These are phyloP conservation scores for Setaria viridis DNA, from an alignment of 202 grass and related monocot species.

Conservation along the genomic window DNA sequence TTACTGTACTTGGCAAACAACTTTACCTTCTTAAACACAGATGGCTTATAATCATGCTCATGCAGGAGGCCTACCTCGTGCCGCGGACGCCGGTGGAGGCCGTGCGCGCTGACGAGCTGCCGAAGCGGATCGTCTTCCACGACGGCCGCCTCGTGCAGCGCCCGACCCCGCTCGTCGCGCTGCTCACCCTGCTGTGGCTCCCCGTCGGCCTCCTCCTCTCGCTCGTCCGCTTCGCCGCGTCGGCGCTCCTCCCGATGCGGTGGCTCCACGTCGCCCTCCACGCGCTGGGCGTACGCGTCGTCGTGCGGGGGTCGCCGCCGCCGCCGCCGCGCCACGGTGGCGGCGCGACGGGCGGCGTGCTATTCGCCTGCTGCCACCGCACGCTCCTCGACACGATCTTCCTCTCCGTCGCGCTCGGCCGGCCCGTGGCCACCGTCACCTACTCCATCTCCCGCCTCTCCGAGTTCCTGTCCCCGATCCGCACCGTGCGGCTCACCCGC, in stretches of 20 bases:
- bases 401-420: conserved; percentile 53
- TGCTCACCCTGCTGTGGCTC: conserved; percentile 53
- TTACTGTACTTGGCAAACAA: no score
- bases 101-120: conserved; percentile 54
- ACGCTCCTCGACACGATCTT: conserved; percentile 73
- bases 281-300: conserved; percentile 52
- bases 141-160: conserved; percentile 69
- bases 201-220: conserved; percentile 62
- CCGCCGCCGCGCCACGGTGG: neutral
- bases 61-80: conserved; percentile 37
- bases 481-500: conserved; percentile 53
- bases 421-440: conserved; percentile 52
- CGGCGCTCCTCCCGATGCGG: conserved; percentile 54
- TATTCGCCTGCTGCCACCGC: conserved; percentile 72
- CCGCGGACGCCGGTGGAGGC: conserved; percentile 43
- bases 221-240: conserved; percentile 50
- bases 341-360: conserved; percentile 13
- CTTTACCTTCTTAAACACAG: no score
- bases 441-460: conserved; percentile 72
- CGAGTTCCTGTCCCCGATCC: conserved; percentile 74
- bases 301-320: conserved; percentile 48
- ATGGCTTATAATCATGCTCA: no score
- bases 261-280: conserved; percentile 31
- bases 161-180: conserved; percentile 39
- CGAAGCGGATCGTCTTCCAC: conserved; percentile 68